Evolutionary conservation across 1,284 basidiomycete species (phyloP).

Genomic region (Vanrija humicola): DNA sequence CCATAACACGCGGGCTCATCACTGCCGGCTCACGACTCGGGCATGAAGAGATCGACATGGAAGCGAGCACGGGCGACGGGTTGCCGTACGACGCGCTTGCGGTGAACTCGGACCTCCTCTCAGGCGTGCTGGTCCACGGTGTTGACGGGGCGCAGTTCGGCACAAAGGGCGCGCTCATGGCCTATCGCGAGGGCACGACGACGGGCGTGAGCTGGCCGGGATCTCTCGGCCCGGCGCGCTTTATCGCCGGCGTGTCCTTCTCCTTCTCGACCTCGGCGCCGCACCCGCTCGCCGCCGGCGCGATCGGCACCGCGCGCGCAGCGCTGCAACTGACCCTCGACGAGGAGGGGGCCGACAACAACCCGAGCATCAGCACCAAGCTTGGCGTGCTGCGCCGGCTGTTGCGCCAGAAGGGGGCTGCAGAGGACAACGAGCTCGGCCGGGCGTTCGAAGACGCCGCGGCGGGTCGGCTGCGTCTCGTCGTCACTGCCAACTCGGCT

Average conservation of each 20-base stretch:
- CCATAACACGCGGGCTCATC: constrained; percentile 47
- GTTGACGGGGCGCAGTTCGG: constrained; percentile 70
- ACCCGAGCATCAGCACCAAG: constrained; percentile 61
- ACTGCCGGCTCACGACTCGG: constrained; percentile 50
- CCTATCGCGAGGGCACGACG: constrained; percentile 56
- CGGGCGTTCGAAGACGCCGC: constrained; percentile 59
- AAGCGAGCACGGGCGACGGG: constrained; percentile 66
- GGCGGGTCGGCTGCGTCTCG: constrained; percentile 60
- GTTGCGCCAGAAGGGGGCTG: constrained; percentile 48
- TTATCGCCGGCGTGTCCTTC: constrained; percentile 61
- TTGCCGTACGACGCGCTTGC: constrained; percentile 9
- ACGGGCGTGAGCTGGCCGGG: constrained; percentile 55
- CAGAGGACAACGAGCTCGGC: constrained; percentile 50
- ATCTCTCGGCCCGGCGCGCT: constrained; percentile 33
- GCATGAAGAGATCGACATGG: constrained; percentile 52
- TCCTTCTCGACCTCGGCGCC: constrained; percentile 62
- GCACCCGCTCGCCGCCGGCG: constrained; percentile 62
- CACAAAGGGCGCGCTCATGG: constrained; percentile 62
- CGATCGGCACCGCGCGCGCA: constrained; percentile 63
- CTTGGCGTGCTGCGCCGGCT: constrained; percentile 65
- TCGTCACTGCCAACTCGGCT: constrained; percentile 65
- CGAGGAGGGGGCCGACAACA: constrained; percentile 39
- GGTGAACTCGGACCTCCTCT: constrained; percentile 50
- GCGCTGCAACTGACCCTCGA: constrained; percentile 69
- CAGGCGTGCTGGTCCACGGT: constrained; percentile 60